phyloP scores from a whole-genome alignment of 805 yeast species.

The Maudiozyma bulderi region DNA sequence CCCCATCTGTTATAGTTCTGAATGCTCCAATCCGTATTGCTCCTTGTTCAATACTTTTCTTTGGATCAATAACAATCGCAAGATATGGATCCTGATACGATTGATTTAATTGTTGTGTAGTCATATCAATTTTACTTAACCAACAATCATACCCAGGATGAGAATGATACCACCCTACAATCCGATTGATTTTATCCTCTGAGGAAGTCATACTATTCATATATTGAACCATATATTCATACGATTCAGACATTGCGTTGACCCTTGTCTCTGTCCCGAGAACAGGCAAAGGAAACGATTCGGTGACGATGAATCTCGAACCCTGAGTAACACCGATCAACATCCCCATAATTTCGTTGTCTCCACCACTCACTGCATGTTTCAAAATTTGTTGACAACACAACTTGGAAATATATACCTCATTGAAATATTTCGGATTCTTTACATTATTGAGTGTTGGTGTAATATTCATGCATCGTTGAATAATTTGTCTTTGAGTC shows the following conservation, averaged over 20 bases:
- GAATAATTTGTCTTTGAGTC: background rate
- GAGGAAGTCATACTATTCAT: constrained; percentile 42
- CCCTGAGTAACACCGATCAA: constrained; percentile 64
- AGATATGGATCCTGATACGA: constrained; percentile 84
- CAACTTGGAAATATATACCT: constrained; percentile 45
- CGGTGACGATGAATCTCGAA: constrained; percentile 56
- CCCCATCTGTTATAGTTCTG: constrained; percentile 42
- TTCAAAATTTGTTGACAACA: constrained; percentile 68
- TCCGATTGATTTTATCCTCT: constrained; percentile 34
- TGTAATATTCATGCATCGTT: too few species aligned
- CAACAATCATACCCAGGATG: constrained; percentile 98
- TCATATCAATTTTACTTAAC: constrained; percentile 87
- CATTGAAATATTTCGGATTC: constrained; percentile 8
- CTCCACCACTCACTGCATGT: constrained; percentile 78
- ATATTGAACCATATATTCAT: constrained; percentile 88
- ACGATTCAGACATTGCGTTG: constrained; percentile 87
- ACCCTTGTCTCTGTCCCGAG: constrained; percentile 95
- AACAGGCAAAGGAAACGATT: constrained; percentile 81
- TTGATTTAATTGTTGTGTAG: constrained; percentile 79
- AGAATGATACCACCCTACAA: constrained; percentile 98
- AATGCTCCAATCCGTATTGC: constrained; percentile 82
- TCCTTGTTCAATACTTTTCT: constrained; percentile 50
- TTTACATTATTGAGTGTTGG: background rate
- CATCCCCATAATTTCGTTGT: constrained; percentile 93
- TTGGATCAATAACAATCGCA: constrained; percentile 83